Conservation (phyloP, 495 filamentous ascomycete species). For the Talaromyces nanjingensis region DNA sequence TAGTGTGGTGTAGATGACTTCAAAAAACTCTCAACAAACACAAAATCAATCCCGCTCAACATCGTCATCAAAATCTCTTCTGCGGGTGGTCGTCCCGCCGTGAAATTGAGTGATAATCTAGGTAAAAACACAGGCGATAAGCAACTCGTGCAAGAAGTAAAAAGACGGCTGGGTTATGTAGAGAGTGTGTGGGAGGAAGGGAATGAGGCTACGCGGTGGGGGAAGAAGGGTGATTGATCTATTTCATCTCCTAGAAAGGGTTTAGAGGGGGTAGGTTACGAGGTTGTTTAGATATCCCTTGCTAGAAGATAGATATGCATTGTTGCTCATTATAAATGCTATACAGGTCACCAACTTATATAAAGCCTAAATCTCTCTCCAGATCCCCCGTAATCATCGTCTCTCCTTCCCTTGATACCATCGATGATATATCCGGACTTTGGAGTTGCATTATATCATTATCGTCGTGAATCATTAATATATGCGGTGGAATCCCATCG, state of each 20-base stretch:
- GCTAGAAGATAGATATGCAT: conserved; percentile 1
- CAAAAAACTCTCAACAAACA: conserved; percentile 51
- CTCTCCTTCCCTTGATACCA: conserved; percentile 8
- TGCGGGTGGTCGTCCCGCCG: conserved; percentile 70
- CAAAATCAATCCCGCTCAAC: conserved; percentile 89
- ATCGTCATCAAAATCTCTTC: conserved; percentile 95
- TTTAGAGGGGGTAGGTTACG: background rate
- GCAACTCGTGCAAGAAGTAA: conserved; percentile 71
- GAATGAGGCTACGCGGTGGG: conserved; percentile 81
- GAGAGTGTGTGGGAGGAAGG: conserved; percentile 79
- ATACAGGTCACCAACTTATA: background rate
- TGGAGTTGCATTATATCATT: background rate
- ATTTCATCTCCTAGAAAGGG: background rate
- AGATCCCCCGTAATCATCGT: conserved; percentile 35
- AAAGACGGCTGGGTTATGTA: conserved; percentile 74
- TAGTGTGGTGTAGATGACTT: conserved; percentile 61
- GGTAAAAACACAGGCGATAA: conserved; percentile 93
- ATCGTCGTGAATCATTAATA: background rate
- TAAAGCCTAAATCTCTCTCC: conserved; percentile 33
- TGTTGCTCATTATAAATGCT: background rate
- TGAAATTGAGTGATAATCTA: conserved; percentile 96
- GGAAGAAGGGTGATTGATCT: conserved; percentile 19
- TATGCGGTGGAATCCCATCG: background rate
- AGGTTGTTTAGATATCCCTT: background rate
- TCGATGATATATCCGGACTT: conserved; percentile 13